phyloP scores from a whole-genome alignment of 805 yeast genomes.

The Candida oleophila region DNA sequence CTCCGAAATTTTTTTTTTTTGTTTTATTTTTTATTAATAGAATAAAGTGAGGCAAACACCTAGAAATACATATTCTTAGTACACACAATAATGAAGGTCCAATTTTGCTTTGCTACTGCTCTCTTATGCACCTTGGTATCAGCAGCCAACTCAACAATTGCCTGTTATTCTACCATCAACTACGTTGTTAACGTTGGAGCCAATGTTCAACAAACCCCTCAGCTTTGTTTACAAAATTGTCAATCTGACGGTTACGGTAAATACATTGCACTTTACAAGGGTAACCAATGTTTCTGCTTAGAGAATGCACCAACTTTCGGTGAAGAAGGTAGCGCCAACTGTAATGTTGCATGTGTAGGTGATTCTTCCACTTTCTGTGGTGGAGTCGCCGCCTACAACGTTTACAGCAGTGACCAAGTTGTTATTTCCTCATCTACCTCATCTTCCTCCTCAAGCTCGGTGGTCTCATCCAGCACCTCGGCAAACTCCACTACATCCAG shows the following conservation, averaged over 20 bases:
- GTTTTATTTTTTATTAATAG: too few species aligned
- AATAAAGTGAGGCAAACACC: too few species aligned
- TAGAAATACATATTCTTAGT: too few species aligned
- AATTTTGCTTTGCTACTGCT: neutral
- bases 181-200: conserved; percentile 1
- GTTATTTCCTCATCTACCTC: neutral
- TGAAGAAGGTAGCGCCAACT: neutral
- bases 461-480: neutral
- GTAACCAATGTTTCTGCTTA: conserved; percentile 2
- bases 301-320: neutral
- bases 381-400: neutral
- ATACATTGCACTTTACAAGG: neutral
- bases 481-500: neutral
- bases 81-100: neutral
- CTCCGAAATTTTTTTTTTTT: too few species aligned
- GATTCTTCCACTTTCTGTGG: neutral
- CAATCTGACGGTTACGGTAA: too few species aligned
- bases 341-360: neutral
- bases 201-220: neutral
- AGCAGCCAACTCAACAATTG: conserved; percentile 1
- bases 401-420: neutral
- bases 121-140: neutral
- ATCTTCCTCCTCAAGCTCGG: neutral
- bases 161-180: neutral
- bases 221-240: neutral